These are phyloP conservation scores for Tetrahymena malaccensis DNA, from an alignment of 73 alveolate species.

Conservation along the genomic window DNA sequence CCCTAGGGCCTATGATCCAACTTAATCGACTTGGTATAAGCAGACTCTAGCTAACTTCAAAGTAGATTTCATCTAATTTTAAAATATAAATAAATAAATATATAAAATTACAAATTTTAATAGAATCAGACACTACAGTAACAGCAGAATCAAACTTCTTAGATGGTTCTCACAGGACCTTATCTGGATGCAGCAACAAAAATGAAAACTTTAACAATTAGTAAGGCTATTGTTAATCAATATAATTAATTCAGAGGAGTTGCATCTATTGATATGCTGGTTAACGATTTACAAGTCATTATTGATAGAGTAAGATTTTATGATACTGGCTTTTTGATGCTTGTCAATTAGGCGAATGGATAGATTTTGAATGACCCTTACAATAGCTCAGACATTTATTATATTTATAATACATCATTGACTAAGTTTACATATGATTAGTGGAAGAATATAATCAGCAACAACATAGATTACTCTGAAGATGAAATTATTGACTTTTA, in stretches of 20 bases:
- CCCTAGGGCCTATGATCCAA: neutral
- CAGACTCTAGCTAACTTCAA: neutral
- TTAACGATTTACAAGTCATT: neutral
- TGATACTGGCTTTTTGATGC: neutral
- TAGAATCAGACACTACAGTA: neutral
- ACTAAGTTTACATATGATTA: neutral
- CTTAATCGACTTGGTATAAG: neutral
- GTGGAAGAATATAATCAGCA: neutral
- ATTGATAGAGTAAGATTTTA: neutral
- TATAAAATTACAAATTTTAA: too few relatives aligned
- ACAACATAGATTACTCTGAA: neutral
- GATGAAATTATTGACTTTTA: neutral
- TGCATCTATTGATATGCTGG: neutral
- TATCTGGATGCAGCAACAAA: neutral
- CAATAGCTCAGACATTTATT: neutral
- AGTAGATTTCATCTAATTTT: neutral
- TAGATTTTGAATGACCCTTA: neutral
- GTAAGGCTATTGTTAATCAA: neutral
- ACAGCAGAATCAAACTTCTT: neutral
- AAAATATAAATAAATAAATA: too few relatives aligned
- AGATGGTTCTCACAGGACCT: neutral
- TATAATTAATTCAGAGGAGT: neutral
- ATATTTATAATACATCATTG: neutral
- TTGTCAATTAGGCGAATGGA: neutral
- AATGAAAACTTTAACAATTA: neutral